Evolutionary conservation across 2,329 filamentous ascomycete genomes (phyloP), one percentile per base, ranked within the genome.

Genomic region (Paracorniculantispora psalliotae): DNA sequence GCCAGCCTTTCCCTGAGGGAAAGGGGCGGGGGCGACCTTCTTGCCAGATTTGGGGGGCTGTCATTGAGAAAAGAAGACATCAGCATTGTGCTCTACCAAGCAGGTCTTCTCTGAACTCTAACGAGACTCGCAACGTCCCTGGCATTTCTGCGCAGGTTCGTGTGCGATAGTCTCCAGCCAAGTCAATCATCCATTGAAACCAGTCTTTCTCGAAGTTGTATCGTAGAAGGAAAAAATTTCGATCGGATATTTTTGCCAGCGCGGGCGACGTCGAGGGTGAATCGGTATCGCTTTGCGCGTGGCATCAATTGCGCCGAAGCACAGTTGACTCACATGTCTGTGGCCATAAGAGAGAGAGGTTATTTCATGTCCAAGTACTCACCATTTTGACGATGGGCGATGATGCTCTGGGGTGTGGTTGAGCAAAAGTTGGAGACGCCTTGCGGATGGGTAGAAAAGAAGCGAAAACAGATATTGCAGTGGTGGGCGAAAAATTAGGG

Each of bases 1-100:
- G 73, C 82, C 82, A 82, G 92, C 91, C 87, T 96, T 96, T 75
- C 88, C 86, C 83, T 92, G 88, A 76, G 92, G 90, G 87, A 96
- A 96, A 78, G 94, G 94, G 82, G 94, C 92, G 77, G 94, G 84
- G 73, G 94, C 94, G 81, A 91, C 88, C 86, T 97, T 97, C 90
- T 97, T 97, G 85, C 92, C 92, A 75, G 83, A 77, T 84, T 97
- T 99, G 77, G 93, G 90, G 89, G 94, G 91, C 94, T 97, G 84
- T 97, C 92, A 97, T 97, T 94, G 93, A 97, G 93, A 91, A 96
- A 92, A 94, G 90, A 96, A 91, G 88, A 91, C 82, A 91, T 96
- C 90, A 97, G 92, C 89, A 84, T 82, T 85, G 87, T 57, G 55
- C 55, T 58, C 84, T 88, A 88, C 82, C 79, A 79, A 80, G 80